Evolutionary conservation across 2,329 filamentous ascomycete genomes (phyloP).

Genomic region (Epichloe brachyelytri): DNA sequence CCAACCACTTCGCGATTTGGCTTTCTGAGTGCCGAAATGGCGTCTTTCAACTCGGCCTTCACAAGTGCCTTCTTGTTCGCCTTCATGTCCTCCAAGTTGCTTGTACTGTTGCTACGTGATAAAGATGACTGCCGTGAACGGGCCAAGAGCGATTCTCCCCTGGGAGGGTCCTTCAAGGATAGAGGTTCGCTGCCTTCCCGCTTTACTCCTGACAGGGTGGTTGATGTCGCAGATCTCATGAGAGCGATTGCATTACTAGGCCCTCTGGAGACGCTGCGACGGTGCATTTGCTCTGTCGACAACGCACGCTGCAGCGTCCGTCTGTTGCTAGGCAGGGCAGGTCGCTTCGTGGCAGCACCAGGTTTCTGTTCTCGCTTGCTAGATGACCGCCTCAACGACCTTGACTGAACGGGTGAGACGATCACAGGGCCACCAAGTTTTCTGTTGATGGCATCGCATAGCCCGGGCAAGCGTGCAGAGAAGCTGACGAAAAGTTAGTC

Average conservation of each 20-base stretch:
- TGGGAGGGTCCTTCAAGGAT: slow-evolving; percentile 36
- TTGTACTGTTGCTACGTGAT: slow-evolving; percentile 32
- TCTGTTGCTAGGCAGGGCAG: slow-evolving; percentile 25
- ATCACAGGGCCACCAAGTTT: slow-evolving; percentile 63
- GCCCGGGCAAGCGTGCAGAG: slow-evolving; percentile 58
- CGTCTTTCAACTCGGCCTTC: slow-evolving; percentile 58
- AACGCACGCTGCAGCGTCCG: slow-evolving; percentile 49
- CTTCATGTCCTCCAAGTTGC: slow-evolving; percentile 40
- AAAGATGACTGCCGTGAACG: slow-evolving; percentile 29
- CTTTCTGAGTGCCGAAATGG: slow-evolving; percentile 60
- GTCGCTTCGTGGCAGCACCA: slow-evolving; percentile 38
- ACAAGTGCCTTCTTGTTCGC: slow-evolving; percentile 52
- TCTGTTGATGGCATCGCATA: slow-evolving; percentile 57
- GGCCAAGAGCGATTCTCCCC: slow-evolving; percentile 21
- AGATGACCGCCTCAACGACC: slow-evolving; percentile 29
- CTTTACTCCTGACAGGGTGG: slow-evolving; percentile 48
- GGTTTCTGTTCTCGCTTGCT: slow-evolving; percentile 34
- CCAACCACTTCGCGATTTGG: slow-evolving; percentile 61
- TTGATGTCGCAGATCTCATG: slow-evolving; percentile 55
- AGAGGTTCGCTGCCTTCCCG: slow-evolving; percentile 52
- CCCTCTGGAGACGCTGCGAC: slow-evolving; percentile 41
- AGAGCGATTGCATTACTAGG: slow-evolving; percentile 48
- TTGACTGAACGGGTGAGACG: slow-evolving; percentile 40
- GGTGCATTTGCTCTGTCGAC: slow-evolving; percentile 43
- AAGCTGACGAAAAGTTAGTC: slow-evolving; percentile 41